Evolutionary conservation across 2,329 filamentous ascomycete genomes (phyloP), one percentile per base, ranked within the genome.

Genomic region (Colletotrichum truncatum): DNA sequence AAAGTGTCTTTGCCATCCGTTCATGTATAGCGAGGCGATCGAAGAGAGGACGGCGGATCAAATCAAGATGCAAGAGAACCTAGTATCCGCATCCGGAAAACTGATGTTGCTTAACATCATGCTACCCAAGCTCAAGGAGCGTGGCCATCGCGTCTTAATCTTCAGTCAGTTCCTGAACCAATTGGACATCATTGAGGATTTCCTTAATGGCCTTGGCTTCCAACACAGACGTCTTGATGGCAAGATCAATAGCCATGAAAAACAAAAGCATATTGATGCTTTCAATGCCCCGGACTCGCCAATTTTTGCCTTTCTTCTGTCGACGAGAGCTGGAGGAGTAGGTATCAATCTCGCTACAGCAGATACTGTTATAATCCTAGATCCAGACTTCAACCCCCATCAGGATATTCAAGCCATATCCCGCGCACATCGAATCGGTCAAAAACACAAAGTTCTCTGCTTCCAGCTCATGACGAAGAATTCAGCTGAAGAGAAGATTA

Each of bases 311-410:
- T 98, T 99, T 78, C 80, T 99, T 16, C 84, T 99, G 0, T 98
- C 95, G 0, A 99, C 97, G 4, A 90, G 96, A 68, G 94, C 97
- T 16, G 96, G 96, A 57, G 96, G 97, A 72, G 95, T 99, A 0
- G 97, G 96, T 14, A 99, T 99, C 82, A 99, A 99, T 74, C 85
- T 99, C 59, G 96, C 96, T 0, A 97, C 94, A 7, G 96, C 96
- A 3, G 96, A 99, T 74, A 99, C 96, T 0, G 97, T 99, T 67
- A 98, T 99, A 69, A 98, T 99, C 69, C 89, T 98, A 70, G 94
- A 99, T 72, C 93, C 93, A 0, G 96, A 99, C 74, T 98, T 97
- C 82, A 99, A 99, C 67, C 96, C 96, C 1, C 96, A 99, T 74
- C 96, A 99, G 77, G 97, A 99, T 73, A 92, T 99, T 39, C 96